Evolutionary conservation across 1,284 basidiomycete species (phyloP).

Genomic region (Rhizoctonia solani): DNA sequence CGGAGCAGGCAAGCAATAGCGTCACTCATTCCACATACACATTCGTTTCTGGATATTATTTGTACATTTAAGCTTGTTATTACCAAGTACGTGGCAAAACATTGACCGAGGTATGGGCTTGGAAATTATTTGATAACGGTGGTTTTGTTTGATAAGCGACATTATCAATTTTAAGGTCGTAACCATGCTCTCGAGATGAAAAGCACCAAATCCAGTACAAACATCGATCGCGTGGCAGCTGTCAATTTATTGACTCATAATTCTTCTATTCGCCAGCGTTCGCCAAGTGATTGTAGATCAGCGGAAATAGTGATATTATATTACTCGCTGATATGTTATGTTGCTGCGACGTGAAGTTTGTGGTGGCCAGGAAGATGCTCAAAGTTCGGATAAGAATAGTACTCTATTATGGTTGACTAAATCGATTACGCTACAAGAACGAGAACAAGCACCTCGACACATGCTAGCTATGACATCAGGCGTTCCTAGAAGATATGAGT

Average conservation of each 20-base stretch:
- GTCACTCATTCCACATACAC: background rate
- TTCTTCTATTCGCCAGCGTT: slow-evolving; percentile 23
- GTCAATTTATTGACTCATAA: slow-evolving; percentile 33
- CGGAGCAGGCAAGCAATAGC: background rate
- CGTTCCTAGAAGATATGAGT: background rate
- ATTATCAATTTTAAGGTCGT: too few relatives aligned
- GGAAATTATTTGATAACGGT: background rate
- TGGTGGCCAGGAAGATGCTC: too few relatives aligned
- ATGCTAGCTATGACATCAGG: background rate
- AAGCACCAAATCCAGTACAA: background rate
- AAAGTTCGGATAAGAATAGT: background rate
- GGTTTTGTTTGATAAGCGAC: background rate
- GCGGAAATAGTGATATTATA: background rate
- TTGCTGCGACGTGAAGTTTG: too few relatives aligned
- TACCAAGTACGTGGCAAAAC: background rate
- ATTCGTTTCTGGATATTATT: background rate
- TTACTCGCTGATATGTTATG: too few relatives aligned
- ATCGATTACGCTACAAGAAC: too few relatives aligned
- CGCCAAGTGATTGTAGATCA: background rate
- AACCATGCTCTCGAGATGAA: too few relatives aligned
- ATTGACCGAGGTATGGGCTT: background rate
- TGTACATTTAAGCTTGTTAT: background rate
- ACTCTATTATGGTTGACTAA: background rate
- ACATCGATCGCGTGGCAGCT: slow-evolving; percentile 21
- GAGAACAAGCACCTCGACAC: background rate